These are phyloP conservation scores for Coemansia sp. DNA, from an alignment of 192 early-diverging fungal species.

Conservation along the genomic window DNA sequence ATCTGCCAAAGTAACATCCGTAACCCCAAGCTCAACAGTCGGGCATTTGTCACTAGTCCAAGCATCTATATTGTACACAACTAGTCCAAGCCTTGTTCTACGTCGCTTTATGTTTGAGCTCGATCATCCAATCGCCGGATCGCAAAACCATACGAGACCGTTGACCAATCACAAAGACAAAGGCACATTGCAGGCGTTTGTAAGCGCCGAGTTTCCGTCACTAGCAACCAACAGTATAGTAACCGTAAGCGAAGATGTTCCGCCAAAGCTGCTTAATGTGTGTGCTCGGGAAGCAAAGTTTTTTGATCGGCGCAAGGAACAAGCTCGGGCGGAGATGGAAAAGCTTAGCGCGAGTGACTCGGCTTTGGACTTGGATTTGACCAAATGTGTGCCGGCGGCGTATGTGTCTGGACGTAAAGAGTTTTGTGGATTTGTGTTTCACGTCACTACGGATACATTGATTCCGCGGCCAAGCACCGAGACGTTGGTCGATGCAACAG, in stretches of 20 bases:
- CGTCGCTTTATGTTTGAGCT: slow-evolving; percentile 53
- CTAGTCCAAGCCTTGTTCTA: slow-evolving; percentile 49
- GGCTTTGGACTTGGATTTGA: slow-evolving; percentile 39
- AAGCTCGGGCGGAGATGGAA: slow-evolving; percentile 48
- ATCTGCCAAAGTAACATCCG: not conserved
- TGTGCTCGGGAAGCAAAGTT: slow-evolving; percentile 61
- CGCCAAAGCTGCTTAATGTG: slow-evolving; percentile 59
- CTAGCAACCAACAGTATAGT: slow-evolving; percentile 18
- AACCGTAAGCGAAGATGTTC: slow-evolving; percentile 32
- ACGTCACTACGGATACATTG: slow-evolving; percentile 62
- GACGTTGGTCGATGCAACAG: slow-evolving; percentile 58
- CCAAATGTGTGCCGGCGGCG: slow-evolving; percentile 46
- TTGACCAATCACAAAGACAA: slow-evolving; percentile 61
- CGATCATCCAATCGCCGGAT: slow-evolving; percentile 58
- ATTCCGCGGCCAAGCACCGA: slow-evolving; percentile 73
- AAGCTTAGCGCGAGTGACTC: slow-evolving; percentile 3
- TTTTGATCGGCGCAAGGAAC: slow-evolving; percentile 37
- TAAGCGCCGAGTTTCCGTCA: slow-evolving; percentile 51
- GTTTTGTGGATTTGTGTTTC: slow-evolving; percentile 60
- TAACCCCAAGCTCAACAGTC: slow-evolving; percentile 20
- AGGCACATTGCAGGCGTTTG: slow-evolving; percentile 56
- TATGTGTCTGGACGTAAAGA: slow-evolving; percentile 48
- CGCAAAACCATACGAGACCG: slow-evolving; percentile 55
- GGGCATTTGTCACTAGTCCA: slow-evolving; percentile 33
- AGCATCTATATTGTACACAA: slow-evolving; percentile 18